Evolutionary conservation across 371 early-diverging fungal genomes (phyloP).

Genomic region (Blakeslea trispora): DNA sequence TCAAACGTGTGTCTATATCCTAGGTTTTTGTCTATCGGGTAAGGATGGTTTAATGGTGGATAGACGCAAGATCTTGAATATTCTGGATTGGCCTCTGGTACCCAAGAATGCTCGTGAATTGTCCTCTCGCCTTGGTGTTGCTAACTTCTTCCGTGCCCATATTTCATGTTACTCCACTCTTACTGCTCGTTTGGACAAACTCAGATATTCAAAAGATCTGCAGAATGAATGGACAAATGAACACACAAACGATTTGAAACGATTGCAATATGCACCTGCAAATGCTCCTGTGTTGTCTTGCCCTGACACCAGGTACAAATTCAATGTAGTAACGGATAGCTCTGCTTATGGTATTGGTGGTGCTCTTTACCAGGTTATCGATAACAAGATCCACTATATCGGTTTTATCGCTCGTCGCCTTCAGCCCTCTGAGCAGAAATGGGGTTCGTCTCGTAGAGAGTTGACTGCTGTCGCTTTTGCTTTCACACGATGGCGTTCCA

Average conservation of each 20-base stretch:
- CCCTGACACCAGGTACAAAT: constrained; percentile 25
- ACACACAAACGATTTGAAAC: constrained; percentile 4
- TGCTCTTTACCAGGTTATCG: constrained; percentile 26
- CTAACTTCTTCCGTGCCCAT: constrained; percentile 31
- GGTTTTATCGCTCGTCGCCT: constrained; percentile 24
- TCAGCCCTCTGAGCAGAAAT: constrained; percentile 19
- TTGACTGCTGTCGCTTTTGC: constrained; percentile 19
- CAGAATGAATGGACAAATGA: constrained; percentile 7
- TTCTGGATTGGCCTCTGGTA: constrained; percentile 14
- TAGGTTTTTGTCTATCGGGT: constrained; percentile 20
- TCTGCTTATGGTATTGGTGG: constrained; percentile 40
- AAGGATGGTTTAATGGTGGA: constrained; percentile 13
- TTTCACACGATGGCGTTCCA: constrained; percentile 18
- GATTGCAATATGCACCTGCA: constrained; percentile 1
- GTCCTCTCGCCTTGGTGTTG: constrained; percentile 23
- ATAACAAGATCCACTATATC: constrained; percentile 16
- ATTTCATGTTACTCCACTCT: constrained; percentile 21
- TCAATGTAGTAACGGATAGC: constrained; percentile 43
- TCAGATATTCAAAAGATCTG: constrained; percentile 17
- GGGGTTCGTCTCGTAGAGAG: constrained; percentile 16
- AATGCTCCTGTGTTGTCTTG: constrained; percentile 16
- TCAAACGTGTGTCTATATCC: constrained; percentile 4
- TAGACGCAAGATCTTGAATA: constrained; percentile 17
- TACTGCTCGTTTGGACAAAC: constrained; percentile 23
- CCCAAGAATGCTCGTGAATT: constrained; percentile 18